Percentiles rank a stretch among this genome's conserved stretches.
phyloP scores from a whole-genome alignment of 1,284 basidiomycete genomes.

The Trichosporon sp. region DNA sequence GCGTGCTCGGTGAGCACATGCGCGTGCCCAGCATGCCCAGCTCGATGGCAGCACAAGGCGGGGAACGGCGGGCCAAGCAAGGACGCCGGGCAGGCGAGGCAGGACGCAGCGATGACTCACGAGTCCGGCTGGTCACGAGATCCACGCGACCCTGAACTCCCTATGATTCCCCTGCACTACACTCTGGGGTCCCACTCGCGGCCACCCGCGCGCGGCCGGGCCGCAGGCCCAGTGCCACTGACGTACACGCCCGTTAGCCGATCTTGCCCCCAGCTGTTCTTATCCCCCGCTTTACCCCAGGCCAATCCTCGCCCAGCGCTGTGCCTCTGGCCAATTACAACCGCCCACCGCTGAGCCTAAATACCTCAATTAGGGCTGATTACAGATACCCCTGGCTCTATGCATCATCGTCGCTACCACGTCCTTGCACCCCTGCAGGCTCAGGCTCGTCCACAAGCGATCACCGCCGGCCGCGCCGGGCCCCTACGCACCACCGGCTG shows the following conservation, averaged over 20 bases:
- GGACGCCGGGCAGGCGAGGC: no score
- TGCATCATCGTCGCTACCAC: neutral
- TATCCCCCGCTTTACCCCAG: neutral
- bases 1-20: neutral
- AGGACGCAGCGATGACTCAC: neutral
- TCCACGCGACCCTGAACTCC: neutral
- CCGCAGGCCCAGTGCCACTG: neutral
- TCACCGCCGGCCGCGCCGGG: neutral
- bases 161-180: neutral
- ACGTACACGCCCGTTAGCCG: neutral
- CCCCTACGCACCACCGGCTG: neutral
- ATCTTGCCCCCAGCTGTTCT: neutral
- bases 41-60: no score
- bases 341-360: neutral
- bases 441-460: neutral
- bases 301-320: neutral
- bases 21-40: neutral
- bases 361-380: neutral
- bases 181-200: neutral
- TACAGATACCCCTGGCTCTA: neutral
- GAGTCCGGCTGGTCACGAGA: neutral
- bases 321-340: neutral
- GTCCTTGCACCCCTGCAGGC: neutral
- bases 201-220: neutral
- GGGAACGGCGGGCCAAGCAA: no score